phyloP scores from a whole-genome alignment of 1,139 yeast species.

The Lodderomyces beijingensis region DNA sequence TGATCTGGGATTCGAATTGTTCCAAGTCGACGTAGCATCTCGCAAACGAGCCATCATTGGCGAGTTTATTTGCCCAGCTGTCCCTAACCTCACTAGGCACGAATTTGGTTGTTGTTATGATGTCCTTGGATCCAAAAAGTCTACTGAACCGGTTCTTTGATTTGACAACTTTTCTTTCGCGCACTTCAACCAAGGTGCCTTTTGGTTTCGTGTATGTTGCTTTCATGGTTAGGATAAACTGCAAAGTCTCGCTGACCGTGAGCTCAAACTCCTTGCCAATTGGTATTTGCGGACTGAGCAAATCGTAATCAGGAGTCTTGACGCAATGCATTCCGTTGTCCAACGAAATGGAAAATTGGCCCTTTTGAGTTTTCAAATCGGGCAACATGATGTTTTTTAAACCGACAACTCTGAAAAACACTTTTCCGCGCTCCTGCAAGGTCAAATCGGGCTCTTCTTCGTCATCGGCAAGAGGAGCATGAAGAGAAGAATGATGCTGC shows the following conservation, averaged over 20 bases:
- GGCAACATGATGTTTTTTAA: conserved; percentile 58
- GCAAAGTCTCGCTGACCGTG: conserved; percentile 60
- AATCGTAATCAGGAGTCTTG: conserved; percentile 59
- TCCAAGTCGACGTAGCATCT: conserved; percentile 64
- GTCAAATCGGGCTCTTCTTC: conserved; percentile 10
- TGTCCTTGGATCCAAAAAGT: conserved; percentile 46
- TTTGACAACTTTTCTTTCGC: conserved; percentile 48
- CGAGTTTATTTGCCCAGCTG: conserved; percentile 55
- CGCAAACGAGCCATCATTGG: conserved; percentile 87
- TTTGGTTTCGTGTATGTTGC: conserved; percentile 53
- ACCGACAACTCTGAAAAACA: conserved; percentile 65
- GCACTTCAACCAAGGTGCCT: conserved; percentile 53
- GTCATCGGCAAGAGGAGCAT: conserved; percentile 6
- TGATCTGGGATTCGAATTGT: conserved; percentile 52
- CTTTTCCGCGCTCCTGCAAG: conserved; percentile 60
- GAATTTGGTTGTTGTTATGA: conserved; percentile 50
- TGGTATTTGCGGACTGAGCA: conserved; percentile 37
- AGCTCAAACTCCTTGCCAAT: conserved; percentile 85
- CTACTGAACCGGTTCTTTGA: conserved; percentile 43
- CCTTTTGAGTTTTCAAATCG: conserved; percentile 49
- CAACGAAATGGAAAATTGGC: conserved; percentile 64
- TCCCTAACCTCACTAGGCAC: conserved; percentile 51
- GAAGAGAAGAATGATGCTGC: conserved; percentile 6
- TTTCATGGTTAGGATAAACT: conserved; percentile 72
- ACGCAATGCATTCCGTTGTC: conserved; percentile 91